Evolutionary conservation across 108 stramenopile species (phyloP).

Genomic region (Schizochytrium sp.): DNA sequence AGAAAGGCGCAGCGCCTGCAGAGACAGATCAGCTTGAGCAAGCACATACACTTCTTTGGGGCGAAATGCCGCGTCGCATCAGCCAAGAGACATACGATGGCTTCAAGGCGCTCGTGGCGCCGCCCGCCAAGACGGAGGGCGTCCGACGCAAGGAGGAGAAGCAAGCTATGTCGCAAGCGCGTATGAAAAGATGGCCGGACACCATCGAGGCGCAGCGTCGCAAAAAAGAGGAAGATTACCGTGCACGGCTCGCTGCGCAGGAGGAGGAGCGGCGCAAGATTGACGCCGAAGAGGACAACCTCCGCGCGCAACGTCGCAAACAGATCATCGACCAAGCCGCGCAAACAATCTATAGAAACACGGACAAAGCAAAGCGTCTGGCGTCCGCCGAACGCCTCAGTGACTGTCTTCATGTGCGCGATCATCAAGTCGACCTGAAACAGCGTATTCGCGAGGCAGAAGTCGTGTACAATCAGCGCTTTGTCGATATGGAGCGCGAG

Average conservation of each 20-base stretch:
- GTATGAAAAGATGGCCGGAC: constrained; percentile 1
- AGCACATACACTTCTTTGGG: too few species aligned
- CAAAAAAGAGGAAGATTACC: background rate
- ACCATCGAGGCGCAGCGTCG: background rate
- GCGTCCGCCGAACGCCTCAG: constrained; percentile 3
- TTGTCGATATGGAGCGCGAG: constrained; percentile 2
- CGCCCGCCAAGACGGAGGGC: constrained; percentile 14
- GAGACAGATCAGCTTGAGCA: too few species aligned
- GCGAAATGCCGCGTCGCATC: background rate
- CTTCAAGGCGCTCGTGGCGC: constrained; percentile 3
- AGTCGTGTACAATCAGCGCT: background rate
- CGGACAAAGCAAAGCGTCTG: background rate
- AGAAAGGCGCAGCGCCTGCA: too few species aligned
- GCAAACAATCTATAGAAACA: background rate
- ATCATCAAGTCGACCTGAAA: background rate
- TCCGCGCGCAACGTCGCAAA: background rate
- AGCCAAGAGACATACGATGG: background rate
- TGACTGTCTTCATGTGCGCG: constrained; percentile 8
- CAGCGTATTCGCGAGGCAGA: background rate
- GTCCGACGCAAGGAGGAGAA: background rate
- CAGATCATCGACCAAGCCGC: background rate
- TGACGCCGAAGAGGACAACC: background rate
- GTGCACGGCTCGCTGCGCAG: background rate
- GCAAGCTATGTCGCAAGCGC: background rate
- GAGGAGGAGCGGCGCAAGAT: background rate